A percentile compares a stretch with the other conserved stretches of the same genome.
Conservation (phyloP, 2,329 filamentous ascomycete species). For the Knoxdaviesia capensis region DNA sequence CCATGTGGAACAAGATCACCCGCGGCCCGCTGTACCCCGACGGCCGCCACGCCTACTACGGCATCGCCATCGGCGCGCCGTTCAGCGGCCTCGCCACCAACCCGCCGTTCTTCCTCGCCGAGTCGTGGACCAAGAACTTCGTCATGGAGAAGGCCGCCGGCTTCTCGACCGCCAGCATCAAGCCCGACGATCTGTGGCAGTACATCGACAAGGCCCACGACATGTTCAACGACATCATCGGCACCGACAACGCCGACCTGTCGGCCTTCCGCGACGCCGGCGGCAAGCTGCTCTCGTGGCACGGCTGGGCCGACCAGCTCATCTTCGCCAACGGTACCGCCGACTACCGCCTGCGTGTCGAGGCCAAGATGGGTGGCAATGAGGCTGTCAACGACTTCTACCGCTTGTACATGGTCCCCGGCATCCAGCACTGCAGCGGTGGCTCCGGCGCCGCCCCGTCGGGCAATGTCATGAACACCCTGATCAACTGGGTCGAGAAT, state of each 20-base stretch:
- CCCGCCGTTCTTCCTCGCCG: conserved; percentile 6
- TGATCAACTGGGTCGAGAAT: conserved; percentile 18
- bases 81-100: conserved; percentile 4
- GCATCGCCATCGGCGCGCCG: conserved; percentile 17
- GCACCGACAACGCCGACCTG: conserved; percentile 11
- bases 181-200: conserved; percentile 3
- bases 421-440: conserved; percentile 25
- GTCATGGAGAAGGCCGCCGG: conserved; percentile 11
- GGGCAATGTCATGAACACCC: conserved; percentile 14
- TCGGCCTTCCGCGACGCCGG: conserved; percentile 12
- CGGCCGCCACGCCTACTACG: conserved; percentile 10
- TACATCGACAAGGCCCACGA: conserved; percentile 6
- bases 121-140: conserved; percentile 9
- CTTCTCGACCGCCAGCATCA: conserved; percentile 7
- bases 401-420: conserved; percentile 27
- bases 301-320: conserved; percentile 18
- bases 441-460: conserved; percentile 14
- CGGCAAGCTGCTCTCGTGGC: conserved; percentile 20
- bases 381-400: conserved; percentile 24
- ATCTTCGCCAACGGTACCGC: conserved; percentile 13
- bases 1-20: conserved; percentile 11
- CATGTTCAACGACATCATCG: conserved; percentile 8
- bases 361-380: conserved; percentile 3
- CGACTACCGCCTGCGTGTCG: conserved; percentile 14
- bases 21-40: conserved; percentile 9